Conservation (phyloP, 148 eudicot species). For the Drosera capensis region DNA sequence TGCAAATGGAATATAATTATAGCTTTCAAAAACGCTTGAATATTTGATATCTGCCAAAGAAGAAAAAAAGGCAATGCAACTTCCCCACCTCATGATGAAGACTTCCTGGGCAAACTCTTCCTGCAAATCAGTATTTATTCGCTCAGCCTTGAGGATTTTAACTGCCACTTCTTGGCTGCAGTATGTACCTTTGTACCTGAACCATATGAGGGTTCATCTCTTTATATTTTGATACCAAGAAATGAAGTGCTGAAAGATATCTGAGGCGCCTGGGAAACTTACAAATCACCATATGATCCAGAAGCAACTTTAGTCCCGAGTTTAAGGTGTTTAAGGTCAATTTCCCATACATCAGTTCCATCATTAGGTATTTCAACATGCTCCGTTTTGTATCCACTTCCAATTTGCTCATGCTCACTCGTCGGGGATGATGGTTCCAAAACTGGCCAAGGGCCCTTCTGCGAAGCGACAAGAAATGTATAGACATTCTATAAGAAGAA, state of each 20-base stretch:
- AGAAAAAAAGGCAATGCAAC: background rate
- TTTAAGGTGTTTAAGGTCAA: conserved; percentile 63
- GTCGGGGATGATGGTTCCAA: conserved; percentile 36
- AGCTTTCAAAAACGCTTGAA: background rate
- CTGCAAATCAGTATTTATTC: conserved; percentile 65
- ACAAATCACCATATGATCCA: conserved; percentile 97
- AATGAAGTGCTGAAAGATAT: background rate
- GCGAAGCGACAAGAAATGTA: conserved; percentile 11
- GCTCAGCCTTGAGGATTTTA: conserved; percentile 79
- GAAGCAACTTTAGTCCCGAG: conserved; percentile 80
- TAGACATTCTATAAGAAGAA: background rate
- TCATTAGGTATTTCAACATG: conserved; percentile 84
- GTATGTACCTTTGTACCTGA: conserved; percentile 86
- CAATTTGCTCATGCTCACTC: conserved; percentile 27
- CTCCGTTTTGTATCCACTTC: conserved; percentile 28
- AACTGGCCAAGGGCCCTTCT: conserved; percentile 70
- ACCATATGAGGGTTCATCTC: conserved; percentile 4
- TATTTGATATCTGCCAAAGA: too few species aligned
- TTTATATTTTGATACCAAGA: background rate
- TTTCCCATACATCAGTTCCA: conserved; percentile 98
- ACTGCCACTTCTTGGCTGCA: conserved; percentile 95
- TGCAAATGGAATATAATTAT: conserved; percentile 22
- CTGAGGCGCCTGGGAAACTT: conserved; percentile 40
- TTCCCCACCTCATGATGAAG: conserved; percentile 74
- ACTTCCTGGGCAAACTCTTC: conserved; percentile 97